phyloP scores from a whole-genome alignment of 768 basidiomycete genomes.

The Phylloporus sp. region DNA sequence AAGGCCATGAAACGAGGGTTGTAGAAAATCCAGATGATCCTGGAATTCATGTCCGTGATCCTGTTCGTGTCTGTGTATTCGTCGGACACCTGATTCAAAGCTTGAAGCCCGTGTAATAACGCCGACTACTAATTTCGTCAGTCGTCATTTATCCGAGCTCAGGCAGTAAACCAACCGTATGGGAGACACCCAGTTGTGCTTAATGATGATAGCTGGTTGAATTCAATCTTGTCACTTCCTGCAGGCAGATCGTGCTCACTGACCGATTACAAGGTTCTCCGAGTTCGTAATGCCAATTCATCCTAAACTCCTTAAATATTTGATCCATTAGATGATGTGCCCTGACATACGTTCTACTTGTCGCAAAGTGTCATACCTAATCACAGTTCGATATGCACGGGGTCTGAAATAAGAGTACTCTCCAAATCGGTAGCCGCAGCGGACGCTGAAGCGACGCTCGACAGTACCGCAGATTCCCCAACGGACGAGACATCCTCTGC shows the following conservation, averaged over 20 bases:
- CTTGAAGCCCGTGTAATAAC: no score
- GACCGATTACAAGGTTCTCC: no score
- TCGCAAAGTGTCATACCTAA: neutral
- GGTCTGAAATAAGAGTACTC: neutral
- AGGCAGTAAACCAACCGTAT: no score
- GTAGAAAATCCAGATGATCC: no score
- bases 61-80: no score
- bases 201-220: no score
- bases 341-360: neutral
- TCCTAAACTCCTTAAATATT: neutral
- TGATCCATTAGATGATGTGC: neutral
- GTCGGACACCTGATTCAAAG: no score
- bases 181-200: no score
- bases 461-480: slow-evolving; percentile 1
- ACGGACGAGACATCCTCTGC: neutral
- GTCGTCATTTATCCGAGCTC: no score
- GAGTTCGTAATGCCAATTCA: neutral
- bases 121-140: no score
- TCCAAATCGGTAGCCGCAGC: neutral
- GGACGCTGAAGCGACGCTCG: neutral
- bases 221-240: no score
- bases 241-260: neutral
- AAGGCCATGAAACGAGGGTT: slow-evolving; percentile 23
- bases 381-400: slow-evolving; percentile 18
- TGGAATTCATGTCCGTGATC: no score